Evolutionary conservation across 2,329 filamentous ascomycete species (phyloP).

Genomic region (Elsinoe batatas): DNA sequence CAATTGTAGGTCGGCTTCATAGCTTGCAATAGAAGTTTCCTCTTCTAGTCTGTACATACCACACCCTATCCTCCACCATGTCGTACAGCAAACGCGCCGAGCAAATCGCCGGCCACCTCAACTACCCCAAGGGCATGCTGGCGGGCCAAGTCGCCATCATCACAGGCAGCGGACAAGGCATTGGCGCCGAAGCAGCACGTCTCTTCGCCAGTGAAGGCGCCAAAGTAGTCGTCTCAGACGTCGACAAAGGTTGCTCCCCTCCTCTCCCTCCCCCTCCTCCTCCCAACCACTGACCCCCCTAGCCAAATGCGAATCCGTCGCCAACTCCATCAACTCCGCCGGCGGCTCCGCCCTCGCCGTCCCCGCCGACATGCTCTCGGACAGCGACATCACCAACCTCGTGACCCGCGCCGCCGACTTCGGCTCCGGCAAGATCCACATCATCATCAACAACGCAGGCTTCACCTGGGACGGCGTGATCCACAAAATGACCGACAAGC

Average conservation of each 20-base stretch:
- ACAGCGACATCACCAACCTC: constrained; percentile 60
- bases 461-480: constrained; percentile 92
- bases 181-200: constrained; percentile 72
- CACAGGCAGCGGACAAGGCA: constrained; percentile 77
- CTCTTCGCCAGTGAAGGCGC: constrained; percentile 83
- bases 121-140: constrained; percentile 71
- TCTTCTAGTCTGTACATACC: neutral
- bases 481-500: constrained; percentile 84
- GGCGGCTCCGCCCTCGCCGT: constrained; percentile 63
- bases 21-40: neutral
- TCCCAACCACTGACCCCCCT: neutral
- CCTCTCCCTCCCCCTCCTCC: neutral
- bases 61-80: constrained; percentile 6
- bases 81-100: constrained; percentile 35
- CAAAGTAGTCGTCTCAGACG: constrained; percentile 73
- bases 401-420: constrained; percentile 68
- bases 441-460: constrained; percentile 85
- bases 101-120: constrained; percentile 69
- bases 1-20: too few species aligned
- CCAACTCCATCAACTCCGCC: constrained; percentile 55
- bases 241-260: constrained; percentile 54
- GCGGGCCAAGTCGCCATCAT: constrained; percentile 76
- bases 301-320: constrained; percentile 62
- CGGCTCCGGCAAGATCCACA: constrained; percentile 77
- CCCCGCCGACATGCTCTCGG: constrained; percentile 65